phyloP scores from a whole-genome alignment of 2,329 filamentous ascomycete genomes.

The Colletotrichum kahawae region DNA sequence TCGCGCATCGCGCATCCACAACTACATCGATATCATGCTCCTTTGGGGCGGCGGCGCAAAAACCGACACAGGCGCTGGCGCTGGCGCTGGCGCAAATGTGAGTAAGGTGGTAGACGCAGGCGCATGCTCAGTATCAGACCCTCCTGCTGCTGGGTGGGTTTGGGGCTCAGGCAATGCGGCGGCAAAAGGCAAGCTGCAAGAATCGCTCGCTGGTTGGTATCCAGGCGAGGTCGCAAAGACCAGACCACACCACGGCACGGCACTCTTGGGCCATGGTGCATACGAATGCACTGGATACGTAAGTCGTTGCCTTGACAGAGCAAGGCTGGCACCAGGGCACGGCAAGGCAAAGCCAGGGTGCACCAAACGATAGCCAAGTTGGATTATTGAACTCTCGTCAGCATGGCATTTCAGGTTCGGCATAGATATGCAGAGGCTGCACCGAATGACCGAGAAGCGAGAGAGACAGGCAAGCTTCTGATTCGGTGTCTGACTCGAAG shows the following conservation, averaged over 20 bases:
- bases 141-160: neutral
- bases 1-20: neutral
- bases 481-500: neutral
- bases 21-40: neutral
- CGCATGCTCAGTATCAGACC: neutral
- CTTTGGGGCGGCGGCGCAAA: neutral
- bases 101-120: neutral
- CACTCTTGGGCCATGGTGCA: neutral
- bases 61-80: neutral
- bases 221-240: neutral
- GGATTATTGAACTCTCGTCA: neutral
- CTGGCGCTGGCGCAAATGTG: neutral
- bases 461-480: neutral
- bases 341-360: neutral
- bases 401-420: neutral
- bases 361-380: neutral
- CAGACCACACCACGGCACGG: neutral
- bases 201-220: neutral
- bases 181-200: conserved; percentile 7
- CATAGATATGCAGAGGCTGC: neutral
- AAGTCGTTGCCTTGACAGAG: neutral
- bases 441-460: conserved; percentile 1
- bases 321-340: neutral
- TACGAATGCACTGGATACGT: neutral
- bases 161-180: conserved; percentile 4